These are phyloP conservation scores for Zygosaccharomyces sapae DNA, from an alignment of 1,139 yeast genomes.

Conservation along the genomic window DNA sequence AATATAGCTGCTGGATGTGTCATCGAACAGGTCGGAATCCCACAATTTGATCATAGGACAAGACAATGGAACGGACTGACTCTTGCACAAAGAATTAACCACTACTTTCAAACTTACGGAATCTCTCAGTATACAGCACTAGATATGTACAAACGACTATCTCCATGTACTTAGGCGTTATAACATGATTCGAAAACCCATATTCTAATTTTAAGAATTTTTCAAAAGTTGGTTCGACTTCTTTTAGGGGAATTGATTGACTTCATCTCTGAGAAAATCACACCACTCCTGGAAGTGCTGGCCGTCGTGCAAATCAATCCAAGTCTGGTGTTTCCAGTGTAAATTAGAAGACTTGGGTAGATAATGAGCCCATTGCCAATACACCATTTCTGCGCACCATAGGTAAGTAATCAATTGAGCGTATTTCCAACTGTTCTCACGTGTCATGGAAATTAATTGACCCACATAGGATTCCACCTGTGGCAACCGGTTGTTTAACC, in stretches of 20 bases:
- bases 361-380: slow-evolving; percentile 49
- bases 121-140: slow-evolving; percentile 9
- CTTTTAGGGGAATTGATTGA: slow-evolving; percentile 39
- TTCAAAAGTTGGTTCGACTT: slow-evolving; percentile 39
- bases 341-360: slow-evolving; percentile 34
- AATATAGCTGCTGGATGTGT: slow-evolving; percentile 75
- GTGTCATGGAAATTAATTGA: slow-evolving; percentile 37
- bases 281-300: slow-evolving; percentile 47
- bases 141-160: slow-evolving; percentile 11
- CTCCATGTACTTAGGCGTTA: slow-evolving; percentile 23
- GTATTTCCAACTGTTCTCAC: slow-evolving; percentile 37
- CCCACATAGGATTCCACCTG: slow-evolving; percentile 42
- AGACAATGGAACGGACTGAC: slow-evolving; percentile 55
- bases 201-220: slow-evolving; percentile 42
- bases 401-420: slow-evolving; percentile 44
- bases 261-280: slow-evolving; percentile 43
- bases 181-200: slow-evolving; percentile 47
- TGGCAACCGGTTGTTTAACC: slow-evolving; percentile 30
- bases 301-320: slow-evolving; percentile 52
- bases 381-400: slow-evolving; percentile 50
- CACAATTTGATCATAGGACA: slow-evolving; percentile 37
- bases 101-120: slow-evolving; percentile 17
- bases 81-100: slow-evolving; percentile 23
- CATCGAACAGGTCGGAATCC: slow-evolving; percentile 75
- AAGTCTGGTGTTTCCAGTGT: slow-evolving; percentile 46